phyloP scores from a whole-genome alignment of 257 asterid species.

The Scutellaria minor region DNA sequence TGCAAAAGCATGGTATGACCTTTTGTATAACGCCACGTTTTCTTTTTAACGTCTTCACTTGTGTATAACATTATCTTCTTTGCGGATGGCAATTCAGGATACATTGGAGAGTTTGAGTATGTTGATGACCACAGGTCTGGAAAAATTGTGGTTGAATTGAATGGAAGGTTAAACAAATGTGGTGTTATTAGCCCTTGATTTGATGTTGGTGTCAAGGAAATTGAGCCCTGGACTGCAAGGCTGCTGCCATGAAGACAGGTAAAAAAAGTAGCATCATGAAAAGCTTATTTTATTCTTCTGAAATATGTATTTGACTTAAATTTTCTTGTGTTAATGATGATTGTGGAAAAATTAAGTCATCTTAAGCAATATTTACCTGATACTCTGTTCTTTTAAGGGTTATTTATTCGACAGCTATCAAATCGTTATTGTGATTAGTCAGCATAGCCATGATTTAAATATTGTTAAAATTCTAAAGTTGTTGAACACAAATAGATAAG shows the following conservation, averaged over 20 bases:
- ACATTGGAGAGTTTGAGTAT: conserved; percentile 49
- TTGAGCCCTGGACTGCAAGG: conserved; percentile 54
- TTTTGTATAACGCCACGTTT: neutral
- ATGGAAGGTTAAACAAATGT: conserved; percentile 49
- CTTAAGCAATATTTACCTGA: neutral
- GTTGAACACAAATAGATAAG: neutral
- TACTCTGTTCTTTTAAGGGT: too few species aligned
- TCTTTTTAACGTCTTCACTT: neutral
- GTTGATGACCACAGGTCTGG: conserved; percentile 55
- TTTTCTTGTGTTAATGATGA: too few species aligned
- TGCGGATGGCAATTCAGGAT: conserved; percentile 28
- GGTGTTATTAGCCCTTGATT: conserved; percentile 54
- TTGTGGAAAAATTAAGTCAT: too few species aligned
- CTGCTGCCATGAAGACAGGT: conserved; percentile 52
- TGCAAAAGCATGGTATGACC: conserved; percentile 45
- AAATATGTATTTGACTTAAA: too few species aligned
- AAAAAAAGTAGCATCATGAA: neutral
- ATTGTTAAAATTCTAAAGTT: neutral
- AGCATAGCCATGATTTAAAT: neutral
- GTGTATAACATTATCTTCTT: neutral
- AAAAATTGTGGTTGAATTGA: conserved; percentile 48
- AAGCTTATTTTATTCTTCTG: too few species aligned
- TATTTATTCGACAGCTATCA: too few species aligned
- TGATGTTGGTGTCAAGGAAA: conserved; percentile 52
- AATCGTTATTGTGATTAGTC: too few species aligned